A percentile compares a stretch with the other conserved stretches of the same genome.
These are phyloP conservation scores for Psilocybe sp. DNA, from an alignment of 768 basidiomycete genomes.

Conservation along the genomic window DNA sequence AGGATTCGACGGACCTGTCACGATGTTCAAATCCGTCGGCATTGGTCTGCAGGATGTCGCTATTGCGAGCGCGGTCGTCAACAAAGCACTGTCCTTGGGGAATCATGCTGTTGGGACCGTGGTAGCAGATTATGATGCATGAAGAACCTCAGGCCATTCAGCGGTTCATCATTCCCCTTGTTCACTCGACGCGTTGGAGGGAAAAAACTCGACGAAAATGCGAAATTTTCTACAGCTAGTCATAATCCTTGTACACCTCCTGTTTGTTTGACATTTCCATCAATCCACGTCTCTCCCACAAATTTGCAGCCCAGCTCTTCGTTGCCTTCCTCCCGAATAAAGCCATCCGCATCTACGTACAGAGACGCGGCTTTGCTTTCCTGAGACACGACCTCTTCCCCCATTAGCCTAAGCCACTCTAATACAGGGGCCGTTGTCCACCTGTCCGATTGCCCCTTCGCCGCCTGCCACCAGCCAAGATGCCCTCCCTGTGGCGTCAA, in stretches of 20 bases:
- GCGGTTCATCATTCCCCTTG: background rate
- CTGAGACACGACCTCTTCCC: slow-evolving; percentile 43
- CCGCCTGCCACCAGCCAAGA: slow-evolving; percentile 75
- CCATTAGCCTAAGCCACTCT: slow-evolving; percentile 62
- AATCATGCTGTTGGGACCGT: slow-evolving; percentile 39
- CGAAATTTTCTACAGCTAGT: too few relatives aligned
- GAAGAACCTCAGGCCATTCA: background rate
- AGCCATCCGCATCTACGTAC: slow-evolving; percentile 50
- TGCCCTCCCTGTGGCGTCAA: slow-evolving; percentile 67
- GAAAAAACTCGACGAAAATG: too few relatives aligned
- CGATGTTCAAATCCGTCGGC: slow-evolving; percentile 88
- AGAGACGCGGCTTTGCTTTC: slow-evolving; percentile 24
- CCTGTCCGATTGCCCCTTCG: slow-evolving; percentile 35
- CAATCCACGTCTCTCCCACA: slow-evolving; percentile 30
- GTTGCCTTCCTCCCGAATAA: slow-evolving; percentile 52
- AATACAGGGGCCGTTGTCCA: slow-evolving; percentile 71
- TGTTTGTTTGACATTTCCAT: background rate
- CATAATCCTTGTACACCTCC: too few relatives aligned
- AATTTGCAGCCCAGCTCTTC: slow-evolving; percentile 56
- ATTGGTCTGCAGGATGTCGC: slow-evolving; percentile 86
- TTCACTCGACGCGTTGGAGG: too few relatives aligned
- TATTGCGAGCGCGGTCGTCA: slow-evolving; percentile 68
- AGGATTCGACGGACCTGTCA: slow-evolving; percentile 45
- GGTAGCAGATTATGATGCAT: slow-evolving; percentile 45
- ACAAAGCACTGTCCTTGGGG: slow-evolving; percentile 48